Evolutionary conservation across 2,329 filamentous ascomycete genomes (phyloP).

Genomic region (Byssochlamys sp.): DNA sequence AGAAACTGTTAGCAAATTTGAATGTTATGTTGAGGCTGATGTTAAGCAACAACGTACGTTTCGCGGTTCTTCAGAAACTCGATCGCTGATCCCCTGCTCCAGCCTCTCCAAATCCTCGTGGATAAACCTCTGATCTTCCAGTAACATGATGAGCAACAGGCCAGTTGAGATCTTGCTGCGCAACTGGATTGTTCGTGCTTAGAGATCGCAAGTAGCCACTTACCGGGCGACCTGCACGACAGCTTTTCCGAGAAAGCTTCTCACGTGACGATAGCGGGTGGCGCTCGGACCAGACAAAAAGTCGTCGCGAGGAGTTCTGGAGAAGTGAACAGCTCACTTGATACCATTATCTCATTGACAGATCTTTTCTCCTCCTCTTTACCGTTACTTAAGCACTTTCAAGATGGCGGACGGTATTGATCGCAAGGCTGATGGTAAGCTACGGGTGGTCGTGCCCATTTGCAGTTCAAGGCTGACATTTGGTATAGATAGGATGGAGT

Average conservation of each 20-base stretch:
- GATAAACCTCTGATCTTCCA: slow-evolving; percentile 87
- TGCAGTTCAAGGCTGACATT: slow-evolving; percentile 6
- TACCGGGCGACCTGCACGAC: slow-evolving; percentile 6
- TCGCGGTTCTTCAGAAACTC: slow-evolving; percentile 77
- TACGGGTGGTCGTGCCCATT: neutral
- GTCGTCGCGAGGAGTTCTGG: slow-evolving; percentile 6
- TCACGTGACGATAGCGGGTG: slow-evolving; percentile 17
- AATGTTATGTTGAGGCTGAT: neutral
- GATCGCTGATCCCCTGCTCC: slow-evolving; percentile 85
- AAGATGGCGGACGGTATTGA: slow-evolving; percentile 90
- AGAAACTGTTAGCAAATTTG: slow-evolving; percentile 11
- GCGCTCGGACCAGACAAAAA: slow-evolving; percentile 15
- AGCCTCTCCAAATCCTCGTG: slow-evolving; percentile 95
- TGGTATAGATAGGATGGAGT: slow-evolving; percentile 77
- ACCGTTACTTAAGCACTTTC: slow-evolving; percentile 6
- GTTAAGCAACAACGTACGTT: slow-evolving; percentile 51
- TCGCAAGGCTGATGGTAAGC: slow-evolving; percentile 65
- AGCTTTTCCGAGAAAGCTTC: slow-evolving; percentile 14
- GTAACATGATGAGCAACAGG: slow-evolving; percentile 49
- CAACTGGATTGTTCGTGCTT: neutral
- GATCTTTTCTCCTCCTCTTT: neutral
- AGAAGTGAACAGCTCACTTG: neutral
- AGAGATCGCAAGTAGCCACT: neutral
- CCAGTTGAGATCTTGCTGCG: neutral
- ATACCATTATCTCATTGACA: neutral